Evolutionary conservation across 164 flowering plant genomes (phyloP), one percentile per base, ranked within the genome.

Genomic region (Magnolia kwangsiensis): DNA sequence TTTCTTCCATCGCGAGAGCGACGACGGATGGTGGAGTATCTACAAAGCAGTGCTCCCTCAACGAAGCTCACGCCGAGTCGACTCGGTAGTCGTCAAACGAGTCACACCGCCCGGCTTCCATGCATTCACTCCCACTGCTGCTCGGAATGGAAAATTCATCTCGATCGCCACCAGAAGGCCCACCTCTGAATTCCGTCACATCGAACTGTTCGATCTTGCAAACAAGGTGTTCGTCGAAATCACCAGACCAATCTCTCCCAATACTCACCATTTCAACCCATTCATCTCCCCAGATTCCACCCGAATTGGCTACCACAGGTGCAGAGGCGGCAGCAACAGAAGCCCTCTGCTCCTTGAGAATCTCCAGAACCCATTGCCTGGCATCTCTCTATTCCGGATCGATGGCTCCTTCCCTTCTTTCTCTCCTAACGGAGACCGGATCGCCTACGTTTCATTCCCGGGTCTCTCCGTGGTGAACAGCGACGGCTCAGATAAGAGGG

Each of bases 81-180:
- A 80, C 29, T 84, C 87, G 10, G 90, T 87, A 49, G 75, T 23
- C 19, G 75, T 89, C 58, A 81, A 87, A 59, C 89, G 98, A 74
- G 85, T 94, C 82, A 92, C 96, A 1, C 98, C 95, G 65, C 93
- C 96, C 37, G 97, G 96, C 67, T 64, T 92, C 20, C 98, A 94
- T 84, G 90, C 90, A 24, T 94, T 94, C 89, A 92, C 98, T 1
- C 97, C 97, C 0, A 95, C 94, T 6, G 61, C 61, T 16, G 85
- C 91, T 66, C 83, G 81, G 5, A 85, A 85, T 79, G 72, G 84
- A 20, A 84, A 81, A 8, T 86, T 88, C 76, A 86, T 94, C 3
- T 97, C 92, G 3, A 81, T 94, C 3, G 95, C 98, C 2, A 94
- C 98, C 0, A 86, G 98, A 71, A 82, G 98, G 76, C 88, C 89